Conservation (phyloP, 1,139 yeast genomes). For the Suhomyces bokatorum region DNA sequence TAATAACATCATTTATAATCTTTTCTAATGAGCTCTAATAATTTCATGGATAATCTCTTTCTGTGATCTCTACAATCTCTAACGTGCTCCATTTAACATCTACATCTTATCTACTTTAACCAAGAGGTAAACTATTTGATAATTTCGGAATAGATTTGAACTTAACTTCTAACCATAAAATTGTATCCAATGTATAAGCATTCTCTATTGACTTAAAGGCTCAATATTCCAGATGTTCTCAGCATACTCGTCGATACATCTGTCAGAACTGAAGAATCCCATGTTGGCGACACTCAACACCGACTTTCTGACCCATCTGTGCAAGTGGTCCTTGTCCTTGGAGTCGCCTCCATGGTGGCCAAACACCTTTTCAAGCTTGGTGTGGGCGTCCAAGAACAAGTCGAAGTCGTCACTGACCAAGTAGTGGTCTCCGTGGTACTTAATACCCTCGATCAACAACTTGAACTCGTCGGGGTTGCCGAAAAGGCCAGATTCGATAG, state of each 20-base stretch:
- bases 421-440: conserved; percentile 79
- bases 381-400: conserved; percentile 79
- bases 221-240: conserved; percentile 92
- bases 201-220: conserved; percentile 47
- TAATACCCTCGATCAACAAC: conserved; percentile 67
- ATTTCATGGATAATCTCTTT: no score
- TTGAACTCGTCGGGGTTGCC: conserved; percentile 71
- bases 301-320: conserved; percentile 73
- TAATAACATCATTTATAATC: no score
- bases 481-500: conserved; percentile 68
- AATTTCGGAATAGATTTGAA: neutral
- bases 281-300: conserved; percentile 84
- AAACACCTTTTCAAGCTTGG: conserved; percentile 70
- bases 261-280: conserved; percentile 90
- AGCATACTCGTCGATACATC: conserved; percentile 91
- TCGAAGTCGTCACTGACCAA: conserved; percentile 88
- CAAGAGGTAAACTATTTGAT: neutral
- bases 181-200: neutral
- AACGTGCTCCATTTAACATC: no score
- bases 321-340: conserved; percentile 52
- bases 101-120: no score
- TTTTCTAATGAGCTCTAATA: no score
- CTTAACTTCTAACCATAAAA: neutral
- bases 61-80: no score
- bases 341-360: conserved; percentile 48